Evolutionary conservation across 2,329 filamentous ascomycete genomes (phyloP), one percentile per base, ranked within the genome.

Genomic region (Chrysoporthe deuterocubensis): DNA sequence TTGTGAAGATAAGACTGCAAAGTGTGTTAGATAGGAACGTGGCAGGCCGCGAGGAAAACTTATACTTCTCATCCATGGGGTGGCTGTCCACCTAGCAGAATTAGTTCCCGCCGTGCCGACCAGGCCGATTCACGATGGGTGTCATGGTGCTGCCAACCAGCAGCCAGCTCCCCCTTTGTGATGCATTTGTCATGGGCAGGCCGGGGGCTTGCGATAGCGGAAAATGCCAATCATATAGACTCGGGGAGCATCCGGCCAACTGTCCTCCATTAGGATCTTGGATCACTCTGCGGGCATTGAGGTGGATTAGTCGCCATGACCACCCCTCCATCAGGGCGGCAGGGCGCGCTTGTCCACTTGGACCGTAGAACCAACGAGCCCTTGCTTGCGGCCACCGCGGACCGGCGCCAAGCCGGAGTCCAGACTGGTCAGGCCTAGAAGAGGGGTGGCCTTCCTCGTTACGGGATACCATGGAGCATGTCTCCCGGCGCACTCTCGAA

Each of bases 81-180:
- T 56, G 52, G 52, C n/a, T 56, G 52, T 56, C 52, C 52, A 56
- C 52, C 52, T 56, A 13, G 52, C 37, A 40, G 37, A 9, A 40
- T 40, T 40, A 9, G 37, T 40, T 40, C 37, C 37, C 37, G 37
- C 37, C 37, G 5, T 40, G 37, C 37, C 11, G 21, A 14, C 52
- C 7, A 32, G 21, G 52, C 16, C 21, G 52, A 56, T 26, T 26
- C 26, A 26, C 34, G 40, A 40, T 59, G 14, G 46, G 46, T 48
- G 13, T 32, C 52, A 56, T 26, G 32, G 34, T 56, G 26, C 46
- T 34, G 21, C 52, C 52, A 56, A 32, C 21, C 13, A 48, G 46
- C 46, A 54, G 52, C 26, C 52, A 40, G 37, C 37, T 40, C 9
- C 37, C 37, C 37, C 37, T 6, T 40, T 9, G 37, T 40, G 9